Evolutionary conservation across 1,284 basidiomycete species (phyloP), one percentile per base, ranked within the genome.

Genomic region (Phenoliferia sp.): DNA sequence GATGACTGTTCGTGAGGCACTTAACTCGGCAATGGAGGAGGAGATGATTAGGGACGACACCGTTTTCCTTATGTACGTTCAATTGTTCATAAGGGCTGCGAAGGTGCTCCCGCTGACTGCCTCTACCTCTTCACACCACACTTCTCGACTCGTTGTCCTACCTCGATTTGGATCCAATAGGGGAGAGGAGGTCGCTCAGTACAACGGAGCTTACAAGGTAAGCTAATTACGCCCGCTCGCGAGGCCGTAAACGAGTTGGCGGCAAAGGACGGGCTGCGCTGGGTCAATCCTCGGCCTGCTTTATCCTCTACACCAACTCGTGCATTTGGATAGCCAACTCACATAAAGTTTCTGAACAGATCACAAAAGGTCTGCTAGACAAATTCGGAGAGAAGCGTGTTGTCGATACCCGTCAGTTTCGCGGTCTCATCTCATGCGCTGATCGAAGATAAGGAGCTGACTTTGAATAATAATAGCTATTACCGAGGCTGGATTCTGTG

Each of bases 121-220:
- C 39, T 44, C 39, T 22, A 12, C 22, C 39, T 22, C 39, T 44
- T 44, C 39, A 12, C 39, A 12, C 39, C 22, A 12, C 39, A 12
- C 39, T 44, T 22, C 39, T 22, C 22, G 12, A 12, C 22, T 44
- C 39, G 39, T 12, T 44, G 22, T 22, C 12, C 22, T 44, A 44
- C 39, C 12, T 44, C 12, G 12, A 44, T 22, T n/a, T n/a, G n/a
- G n/a, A n/a, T n/a, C n/a, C n/a, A n/a, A 44, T 22, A 44, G 39
- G 39, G 96, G 96, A 74, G 96, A 99, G 82, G 96, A 99, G 81
- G 96, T 99, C 65, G 95, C 96, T 63, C 88, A 93, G 73, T 99
- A 99, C 84, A 98, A 99, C 79, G 95, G 95, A 82, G 95, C 95
- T 74, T 99, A 99, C 88, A 99, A 99, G 87, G 93, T 92, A 70